Evolutionary conservation across 148 eudicot genomes (phyloP).

Genomic region (Hydrangea macrophylla): DNA sequence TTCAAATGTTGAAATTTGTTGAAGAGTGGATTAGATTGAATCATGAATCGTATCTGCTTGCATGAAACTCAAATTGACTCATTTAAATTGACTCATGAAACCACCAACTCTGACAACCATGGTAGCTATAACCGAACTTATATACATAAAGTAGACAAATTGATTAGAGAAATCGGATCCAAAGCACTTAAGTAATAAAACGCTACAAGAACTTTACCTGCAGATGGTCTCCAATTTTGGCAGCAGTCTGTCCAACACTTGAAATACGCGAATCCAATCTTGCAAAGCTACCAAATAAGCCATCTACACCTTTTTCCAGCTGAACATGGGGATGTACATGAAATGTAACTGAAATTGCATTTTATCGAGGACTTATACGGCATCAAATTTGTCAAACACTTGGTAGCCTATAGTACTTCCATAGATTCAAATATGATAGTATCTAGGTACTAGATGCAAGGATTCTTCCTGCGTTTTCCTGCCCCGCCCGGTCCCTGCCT

Average conservation of each 20-base stretch:
- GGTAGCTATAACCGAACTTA: no score
- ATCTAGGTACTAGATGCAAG: background rate
- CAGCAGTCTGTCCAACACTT: conserved; percentile 99
- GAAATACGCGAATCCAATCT: conserved; percentile 98
- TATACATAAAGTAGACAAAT: conserved; percentile 1
- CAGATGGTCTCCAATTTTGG: conserved; percentile 97
- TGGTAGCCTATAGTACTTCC: background rate
- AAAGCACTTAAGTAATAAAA: background rate
- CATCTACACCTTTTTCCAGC: conserved; percentile 98
- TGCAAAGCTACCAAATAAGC: conserved; percentile 94
- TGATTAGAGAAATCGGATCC: background rate
- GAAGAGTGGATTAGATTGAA: no score
- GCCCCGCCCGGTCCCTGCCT: no score
- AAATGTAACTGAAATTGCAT: background rate
- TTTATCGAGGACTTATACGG: background rate
- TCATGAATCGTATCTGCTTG: no score
- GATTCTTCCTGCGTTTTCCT: background rate
- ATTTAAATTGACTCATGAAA: no score
- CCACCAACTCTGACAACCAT: no score
- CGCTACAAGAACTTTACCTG: conserved; percentile 49
- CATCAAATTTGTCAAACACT: background rate
- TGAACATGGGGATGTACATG: conserved; percentile 29
- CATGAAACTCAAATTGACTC: no score
- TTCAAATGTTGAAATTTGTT: no score
- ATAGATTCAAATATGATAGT: background rate